Evolutionary conservation across 352 stramenopile species (phyloP).

Genomic region (Globisporangium cederbergense): DNA sequence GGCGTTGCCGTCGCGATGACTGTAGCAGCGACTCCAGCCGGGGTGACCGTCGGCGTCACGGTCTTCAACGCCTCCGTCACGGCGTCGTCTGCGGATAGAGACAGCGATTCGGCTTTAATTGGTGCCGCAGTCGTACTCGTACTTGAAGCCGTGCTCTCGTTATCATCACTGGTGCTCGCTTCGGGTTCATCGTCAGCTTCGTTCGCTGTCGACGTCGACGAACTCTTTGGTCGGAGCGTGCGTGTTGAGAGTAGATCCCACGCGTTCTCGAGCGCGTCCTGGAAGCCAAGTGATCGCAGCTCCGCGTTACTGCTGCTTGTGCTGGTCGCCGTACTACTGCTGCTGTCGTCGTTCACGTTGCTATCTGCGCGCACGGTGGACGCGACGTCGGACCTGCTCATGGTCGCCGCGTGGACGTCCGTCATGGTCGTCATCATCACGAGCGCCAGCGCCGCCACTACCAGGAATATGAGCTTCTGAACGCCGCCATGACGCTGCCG

Average conservation of each 20-base stretch:
- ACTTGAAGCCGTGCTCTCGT: no score
- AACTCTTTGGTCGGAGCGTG: conserved; percentile 6
- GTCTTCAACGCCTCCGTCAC: conserved; percentile 17
- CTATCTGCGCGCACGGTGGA: conserved; percentile 9
- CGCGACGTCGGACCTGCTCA: conserved; percentile 2
- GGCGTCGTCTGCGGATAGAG: conserved; percentile 17
- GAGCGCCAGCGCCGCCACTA: conserved; percentile 1
- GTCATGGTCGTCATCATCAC: background rate
- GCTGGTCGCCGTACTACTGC: background rate
- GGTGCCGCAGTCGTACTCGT: background rate
- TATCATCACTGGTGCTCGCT: no score
- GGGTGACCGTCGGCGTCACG: conserved; percentile 4
- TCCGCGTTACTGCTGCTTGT: background rate
- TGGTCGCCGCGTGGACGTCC: background rate
- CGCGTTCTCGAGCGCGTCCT: background rate
- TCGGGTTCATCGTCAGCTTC: conserved; percentile 2
- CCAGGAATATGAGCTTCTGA: background rate
- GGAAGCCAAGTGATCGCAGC: conserved; percentile 1
- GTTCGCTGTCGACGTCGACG: conserved; percentile 5
- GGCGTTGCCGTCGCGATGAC: conserved; percentile 7
- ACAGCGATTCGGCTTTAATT: background rate
- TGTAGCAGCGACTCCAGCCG: background rate
- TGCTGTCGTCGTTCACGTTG: conserved; percentile 6
- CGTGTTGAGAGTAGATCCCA: conserved; percentile 11
- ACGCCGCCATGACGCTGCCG: conserved; percentile 4